phyloP scores from a whole-genome alignment of 139 green algal species.

The Pedinophyceae sp. region DNA sequence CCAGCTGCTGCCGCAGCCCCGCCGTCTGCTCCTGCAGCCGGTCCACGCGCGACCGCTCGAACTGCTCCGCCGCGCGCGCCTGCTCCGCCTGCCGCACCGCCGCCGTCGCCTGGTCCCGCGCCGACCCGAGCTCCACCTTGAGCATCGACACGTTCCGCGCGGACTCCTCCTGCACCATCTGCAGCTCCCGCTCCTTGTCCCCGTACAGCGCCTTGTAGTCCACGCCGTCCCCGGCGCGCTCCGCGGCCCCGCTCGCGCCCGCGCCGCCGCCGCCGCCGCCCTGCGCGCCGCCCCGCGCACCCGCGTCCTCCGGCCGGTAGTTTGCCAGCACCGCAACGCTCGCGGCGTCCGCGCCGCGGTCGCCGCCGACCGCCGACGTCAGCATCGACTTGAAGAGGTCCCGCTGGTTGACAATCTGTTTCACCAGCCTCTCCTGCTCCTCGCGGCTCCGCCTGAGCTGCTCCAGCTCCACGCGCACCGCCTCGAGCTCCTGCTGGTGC shows the following conservation, averaged over 20 bases:
- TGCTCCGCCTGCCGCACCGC: not conserved
- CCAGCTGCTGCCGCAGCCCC: not conserved
- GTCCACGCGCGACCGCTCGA: not conserved
- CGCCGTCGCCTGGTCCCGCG: not conserved
- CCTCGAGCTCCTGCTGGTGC: not conserved
- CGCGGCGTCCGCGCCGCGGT: too few relatives aligned
- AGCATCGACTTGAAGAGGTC: not conserved
- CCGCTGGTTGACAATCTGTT: not conserved
- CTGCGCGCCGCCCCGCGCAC: not conserved
- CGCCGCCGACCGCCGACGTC: too few relatives aligned
- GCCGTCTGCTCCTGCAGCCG: not conserved
- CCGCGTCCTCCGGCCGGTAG: not conserved
- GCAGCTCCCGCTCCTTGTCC: not conserved
- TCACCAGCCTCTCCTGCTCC: not conserved
- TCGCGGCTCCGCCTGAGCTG: too few relatives aligned
- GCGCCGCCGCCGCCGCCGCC: too few relatives aligned
- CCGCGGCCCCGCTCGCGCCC: too few relatives aligned
- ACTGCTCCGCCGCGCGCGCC: not conserved
- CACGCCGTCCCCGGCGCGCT: not conserved
- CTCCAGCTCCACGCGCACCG: not conserved
- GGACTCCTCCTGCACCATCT: not conserved
- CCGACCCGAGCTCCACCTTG: not conserved
- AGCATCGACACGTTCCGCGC: not conserved
- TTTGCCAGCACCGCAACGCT: too few relatives aligned
- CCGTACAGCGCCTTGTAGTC: not conserved